Evolutionary conservation across 805 yeast species (phyloP).

Genomic region (Spathaspora sp.): DNA sequence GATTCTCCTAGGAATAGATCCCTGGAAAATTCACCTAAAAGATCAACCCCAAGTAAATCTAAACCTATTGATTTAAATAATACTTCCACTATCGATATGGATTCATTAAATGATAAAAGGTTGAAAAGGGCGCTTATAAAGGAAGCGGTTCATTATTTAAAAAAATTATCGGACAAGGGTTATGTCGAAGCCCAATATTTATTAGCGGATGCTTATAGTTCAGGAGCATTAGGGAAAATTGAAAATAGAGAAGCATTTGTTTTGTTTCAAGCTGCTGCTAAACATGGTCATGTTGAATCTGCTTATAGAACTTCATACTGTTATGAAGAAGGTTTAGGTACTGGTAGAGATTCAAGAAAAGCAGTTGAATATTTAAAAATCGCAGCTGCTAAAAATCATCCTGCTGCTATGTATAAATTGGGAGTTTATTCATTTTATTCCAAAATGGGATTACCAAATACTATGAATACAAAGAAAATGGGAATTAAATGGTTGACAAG

Average conservation of each 20-base stretch:
- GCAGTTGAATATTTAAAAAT: conserved; percentile 77
- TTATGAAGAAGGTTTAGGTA: conserved; percentile 92
- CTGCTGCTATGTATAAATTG: conserved; percentile 93
- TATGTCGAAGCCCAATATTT: conserved; percentile 88
- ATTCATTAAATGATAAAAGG: conserved; percentile 17
- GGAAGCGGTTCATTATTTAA: conserved; percentile 72
- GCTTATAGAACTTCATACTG: conserved; percentile 90
- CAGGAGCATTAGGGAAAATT: conserved; percentile 78
- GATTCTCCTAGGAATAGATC: conserved; percentile 8
- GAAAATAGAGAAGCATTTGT: conserved; percentile 74
- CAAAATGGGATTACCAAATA: conserved; percentile 74
- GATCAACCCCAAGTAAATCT: conserved; percentile 10
- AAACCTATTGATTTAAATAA: conserved; percentile 18
- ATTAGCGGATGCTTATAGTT: conserved; percentile 83
- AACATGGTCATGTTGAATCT: conserved; percentile 87
- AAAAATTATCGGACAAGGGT: conserved; percentile 72
- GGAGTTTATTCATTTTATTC: conserved; percentile 85
- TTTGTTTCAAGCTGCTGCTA: conserved; percentile 85
- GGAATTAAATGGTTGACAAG: conserved; percentile 93
- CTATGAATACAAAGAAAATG: conserved; percentile 66
- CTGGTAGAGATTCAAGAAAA: conserved; percentile 81
- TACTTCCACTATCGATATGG: conserved; percentile 5
- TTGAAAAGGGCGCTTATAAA: conserved; percentile 58
- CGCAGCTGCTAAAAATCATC: conserved; percentile 89
- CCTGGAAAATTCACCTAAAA: conserved; percentile 6